Base-by-base conservation (phyloP, 805 yeast species). In the Zygoascus biomembranicola region DNA sequence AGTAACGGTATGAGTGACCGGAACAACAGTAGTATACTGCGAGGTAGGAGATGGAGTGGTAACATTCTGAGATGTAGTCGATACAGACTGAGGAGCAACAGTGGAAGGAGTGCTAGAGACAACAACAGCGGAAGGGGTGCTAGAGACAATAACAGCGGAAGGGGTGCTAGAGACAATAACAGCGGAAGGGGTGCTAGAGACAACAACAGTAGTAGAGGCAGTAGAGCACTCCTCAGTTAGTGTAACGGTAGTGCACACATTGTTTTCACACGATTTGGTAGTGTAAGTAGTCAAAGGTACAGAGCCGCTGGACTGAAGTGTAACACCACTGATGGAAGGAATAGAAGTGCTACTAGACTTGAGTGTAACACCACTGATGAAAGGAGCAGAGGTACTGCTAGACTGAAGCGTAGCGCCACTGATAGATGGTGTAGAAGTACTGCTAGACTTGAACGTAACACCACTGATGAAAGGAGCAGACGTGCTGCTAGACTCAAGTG, bases 401-500 rank as follows among this genome's bases (percentile, higher is more conserved):
- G n/a, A n/a, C n/a, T n/a, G n/a, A n/a, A n/a, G n/a, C n/a, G n/a
- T n/a, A n/a, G n/a, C n/a, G n/a, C n/a, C n/a, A n/a, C n/a, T n/a
- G n/a, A n/a, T n/a, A n/a, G n/a, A n/a, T n/a, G n/a, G n/a, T n/a
- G n/a, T n/a, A n/a, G n/a, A n/a, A n/a, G n/a, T n/a, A n/a, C n/a
- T n/a, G n/a, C n/a, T n/a, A n/a, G n/a, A n/a, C n/a, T n/a, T n/a
- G n/a, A n/a, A n/a, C n/a, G n/a, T n/a, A n/a, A n/a, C n/a, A n/a
- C n/a, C n/a, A n/a, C n/a, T n/a, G n/a, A n/a, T n/a, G n/a, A 37
- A 31, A 9, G 43, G 51, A 35, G 51, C 43, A 32, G 51, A 44
- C 13, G 44, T 10, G 6, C 16, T 9, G 44, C 14, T 20, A 8
- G 39, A 8, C 11, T 13, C 18, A 16, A n/a, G 32, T 8, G 44